Percentiles rank a stretch among this genome's conserved stretches.
Evolutionary conservation across 2,329 filamentous ascomycete species (phyloP).

Genomic region (Microcera coccophila): DNA sequence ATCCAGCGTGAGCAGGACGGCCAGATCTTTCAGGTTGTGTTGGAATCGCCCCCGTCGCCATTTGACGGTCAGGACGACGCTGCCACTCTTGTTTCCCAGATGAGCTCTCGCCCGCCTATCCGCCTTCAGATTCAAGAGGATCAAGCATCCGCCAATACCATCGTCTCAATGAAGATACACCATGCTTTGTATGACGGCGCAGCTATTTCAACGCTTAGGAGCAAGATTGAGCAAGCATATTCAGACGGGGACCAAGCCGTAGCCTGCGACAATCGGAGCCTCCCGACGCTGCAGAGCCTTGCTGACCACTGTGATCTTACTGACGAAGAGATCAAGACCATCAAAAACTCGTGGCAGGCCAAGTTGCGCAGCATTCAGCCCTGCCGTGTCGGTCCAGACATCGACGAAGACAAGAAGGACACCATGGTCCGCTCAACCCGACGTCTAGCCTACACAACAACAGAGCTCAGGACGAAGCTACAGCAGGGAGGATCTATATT

Average conservation of each 20-base stretch:
- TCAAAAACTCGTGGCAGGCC: neutral
- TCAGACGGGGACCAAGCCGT: too few species aligned
- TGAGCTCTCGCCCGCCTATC: neutral
- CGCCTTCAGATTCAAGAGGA: neutral
- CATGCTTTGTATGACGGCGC: slow-evolving; percentile 22
- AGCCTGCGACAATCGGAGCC: neutral
- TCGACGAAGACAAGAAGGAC: neutral
- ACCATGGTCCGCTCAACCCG: neutral
- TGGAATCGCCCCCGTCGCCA: neutral
- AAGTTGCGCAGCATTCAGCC: neutral
- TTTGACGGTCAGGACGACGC: neutral
- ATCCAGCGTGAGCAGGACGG: neutral
- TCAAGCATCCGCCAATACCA: neutral
- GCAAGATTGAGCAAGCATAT: slow-evolving; percentile 11
- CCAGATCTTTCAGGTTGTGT: neutral
- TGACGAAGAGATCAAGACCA: neutral
- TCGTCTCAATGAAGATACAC: slow-evolving; percentile 18
- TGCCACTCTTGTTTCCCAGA: neutral
- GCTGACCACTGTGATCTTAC: neutral
- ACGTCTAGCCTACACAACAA: neutral
- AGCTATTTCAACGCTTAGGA: slow-evolving; percentile 11
- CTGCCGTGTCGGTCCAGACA: neutral
- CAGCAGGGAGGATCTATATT: neutral
- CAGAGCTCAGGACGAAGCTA: neutral
- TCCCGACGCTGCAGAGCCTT: neutral